Percentiles rank a stretch among this genome's conserved stretches.
Evolutionary conservation across 495 filamentous ascomycete species (phyloP).

Genomic region (Penicillium herquei): DNA sequence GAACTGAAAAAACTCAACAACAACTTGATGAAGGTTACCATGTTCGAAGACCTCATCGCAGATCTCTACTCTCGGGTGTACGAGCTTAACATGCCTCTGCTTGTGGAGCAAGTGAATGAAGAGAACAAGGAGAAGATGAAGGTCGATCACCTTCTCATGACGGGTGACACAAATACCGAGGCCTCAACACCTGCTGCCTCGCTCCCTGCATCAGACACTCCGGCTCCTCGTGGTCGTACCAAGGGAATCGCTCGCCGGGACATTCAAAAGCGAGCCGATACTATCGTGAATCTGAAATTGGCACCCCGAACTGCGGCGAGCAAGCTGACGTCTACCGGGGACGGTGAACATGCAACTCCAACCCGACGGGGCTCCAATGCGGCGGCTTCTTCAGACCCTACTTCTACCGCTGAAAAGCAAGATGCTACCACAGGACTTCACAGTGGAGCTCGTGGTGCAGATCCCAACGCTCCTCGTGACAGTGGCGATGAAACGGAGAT

Average conservation of each 20-base stretch:
- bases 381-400: slow-evolving; percentile 13
- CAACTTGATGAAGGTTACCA: slow-evolving; percentile 75
- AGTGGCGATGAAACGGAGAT: slow-evolving; percentile 79
- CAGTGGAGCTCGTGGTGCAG: slow-evolving; percentile 39
- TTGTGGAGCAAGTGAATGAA: slow-evolving; percentile 47
- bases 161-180: slow-evolving; percentile 36
- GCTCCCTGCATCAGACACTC: slow-evolving; percentile 38
- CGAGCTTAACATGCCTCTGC: slow-evolving; percentile 47
- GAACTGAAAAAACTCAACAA: slow-evolving; percentile 91
- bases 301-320: slow-evolving; percentile 31
- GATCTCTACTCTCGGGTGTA: slow-evolving; percentile 87
- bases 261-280: slow-evolving; percentile 61
- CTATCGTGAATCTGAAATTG: slow-evolving; percentile 47
- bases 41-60: slow-evolving; percentile 85
- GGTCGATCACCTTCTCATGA: slow-evolving; percentile 55
- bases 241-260: slow-evolving; percentile 65
- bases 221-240: slow-evolving; percentile 48
- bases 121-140: slow-evolving; percentile 58
- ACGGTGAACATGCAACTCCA: slow-evolving; percentile 20
- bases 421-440: slow-evolving; percentile 13
- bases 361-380: slow-evolving; percentile 8
- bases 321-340: slow-evolving; percentile 26
- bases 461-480: slow-evolving; percentile 57
- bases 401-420: slow-evolving; percentile 13
- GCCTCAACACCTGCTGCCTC: slow-evolving; percentile 33